Evolutionary conservation across 2,329 filamentous ascomycete species (phyloP), one percentile per base, ranked within the genome.

Genomic region (Myriangium duriaei): DNA sequence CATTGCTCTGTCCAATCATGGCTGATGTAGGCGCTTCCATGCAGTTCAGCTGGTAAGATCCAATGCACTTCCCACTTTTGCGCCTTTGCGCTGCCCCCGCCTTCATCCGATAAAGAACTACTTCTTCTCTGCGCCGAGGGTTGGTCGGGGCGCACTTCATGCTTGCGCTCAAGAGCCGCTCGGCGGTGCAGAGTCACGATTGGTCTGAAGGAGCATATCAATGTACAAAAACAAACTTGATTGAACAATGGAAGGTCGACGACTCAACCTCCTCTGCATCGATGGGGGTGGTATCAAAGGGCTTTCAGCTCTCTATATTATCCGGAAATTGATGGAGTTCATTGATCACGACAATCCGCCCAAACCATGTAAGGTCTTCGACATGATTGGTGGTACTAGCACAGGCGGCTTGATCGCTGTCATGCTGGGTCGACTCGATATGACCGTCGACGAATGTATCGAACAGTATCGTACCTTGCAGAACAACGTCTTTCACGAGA

Each of bases 121-220:
- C n/a, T n/a, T n/a, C n/a, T n/a, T n/a, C n/a, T n/a, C n/a, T n/a
- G n/a, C n/a, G n/a, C n/a, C n/a, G n/a, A n/a, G n/a, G n/a, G n/a
- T n/a, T n/a, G n/a, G n/a, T n/a, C n/a, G n/a, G n/a, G n/a, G n/a
- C n/a, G n/a, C n/a, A n/a, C n/a, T n/a, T n/a, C n/a, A n/a, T n/a
- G n/a, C n/a, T n/a, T n/a, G n/a, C n/a, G n/a, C n/a, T n/a, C n/a
- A n/a, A n/a, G n/a, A n/a, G n/a, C n/a, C n/a, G n/a, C n/a, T n/a
- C n/a, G n/a, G n/a, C n/a, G n/a, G n/a, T n/a, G n/a, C n/a, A n/a
- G n/a, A n/a, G n/a, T n/a, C n/a, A n/a, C n/a, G n/a, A n/a, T n/a
- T n/a, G n/a, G 61, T 30, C 65, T 67, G 46, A 70, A 70, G 54
- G 61, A 69, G 16, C 60, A 69, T 7, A 69, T 70, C 47, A 37